phyloP scores from a whole-genome alignment of 2,329 filamentous ascomycete species.

The Immersiporthe knoxdaviesiana region DNA sequence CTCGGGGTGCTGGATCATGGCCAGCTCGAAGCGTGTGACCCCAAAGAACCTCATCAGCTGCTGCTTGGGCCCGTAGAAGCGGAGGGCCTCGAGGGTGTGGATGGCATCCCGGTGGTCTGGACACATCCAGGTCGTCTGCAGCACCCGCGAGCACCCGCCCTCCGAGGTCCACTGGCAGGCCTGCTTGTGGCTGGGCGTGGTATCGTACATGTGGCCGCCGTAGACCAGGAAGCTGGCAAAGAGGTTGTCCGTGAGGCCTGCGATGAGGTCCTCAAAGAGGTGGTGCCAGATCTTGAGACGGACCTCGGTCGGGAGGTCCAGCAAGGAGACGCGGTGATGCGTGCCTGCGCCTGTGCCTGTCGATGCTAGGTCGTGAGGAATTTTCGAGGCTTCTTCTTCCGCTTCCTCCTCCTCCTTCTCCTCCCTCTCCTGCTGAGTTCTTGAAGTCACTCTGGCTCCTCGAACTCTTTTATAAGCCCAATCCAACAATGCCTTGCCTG shows the following conservation, averaged over 20 bases:
- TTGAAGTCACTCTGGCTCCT: background rate
- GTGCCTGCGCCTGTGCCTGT: background rate
- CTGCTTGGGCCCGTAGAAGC: background rate
- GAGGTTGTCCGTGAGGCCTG: slow-evolving; percentile 11
- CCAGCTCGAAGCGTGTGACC: background rate
- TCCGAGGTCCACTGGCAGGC: slow-evolving; percentile 3
- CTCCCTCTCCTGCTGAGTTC: background rate
- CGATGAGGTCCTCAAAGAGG: slow-evolving; percentile 10
- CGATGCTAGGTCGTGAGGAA: background rate
- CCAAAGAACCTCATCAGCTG: slow-evolving; percentile 8
- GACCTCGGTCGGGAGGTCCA: slow-evolving; percentile 4
- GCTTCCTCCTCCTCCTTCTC: background rate
- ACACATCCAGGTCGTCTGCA: slow-evolving; percentile 11
- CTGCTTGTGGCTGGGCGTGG: slow-evolving; percentile 5
- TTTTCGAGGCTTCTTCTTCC: background rate
- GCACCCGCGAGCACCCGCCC: background rate
- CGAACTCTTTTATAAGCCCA: background rate
- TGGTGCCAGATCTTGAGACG: slow-evolving; percentile 12
- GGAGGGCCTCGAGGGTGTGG: background rate
- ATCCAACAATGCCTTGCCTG: background rate
- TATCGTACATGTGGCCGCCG: slow-evolving; percentile 10
- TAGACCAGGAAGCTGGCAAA: slow-evolving; percentile 12
- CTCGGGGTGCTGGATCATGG: slow-evolving; percentile 5
- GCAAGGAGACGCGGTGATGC: background rate
- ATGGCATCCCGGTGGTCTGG: slow-evolving; percentile 9